phyloP scores from a whole-genome alignment of 2,329 filamentous ascomycete genomes.

The Cordyceps fumosorosea region DNA sequence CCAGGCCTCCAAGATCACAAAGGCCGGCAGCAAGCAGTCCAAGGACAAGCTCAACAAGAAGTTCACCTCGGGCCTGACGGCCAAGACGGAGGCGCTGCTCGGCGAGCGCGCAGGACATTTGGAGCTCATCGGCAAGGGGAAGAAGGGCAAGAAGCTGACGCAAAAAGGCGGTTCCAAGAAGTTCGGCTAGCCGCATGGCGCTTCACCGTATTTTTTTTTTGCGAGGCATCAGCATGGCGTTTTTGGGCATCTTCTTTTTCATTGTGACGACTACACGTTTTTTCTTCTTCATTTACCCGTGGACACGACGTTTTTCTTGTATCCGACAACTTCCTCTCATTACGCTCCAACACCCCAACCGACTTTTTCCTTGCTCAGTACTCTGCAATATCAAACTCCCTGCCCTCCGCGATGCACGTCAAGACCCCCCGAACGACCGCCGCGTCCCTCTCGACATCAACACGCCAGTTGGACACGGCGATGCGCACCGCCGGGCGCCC shows the following conservation, averaged over 20 bases:
- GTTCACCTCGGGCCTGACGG: conserved; percentile 47
- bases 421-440: conserved; percentile 59
- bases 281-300: not conserved
- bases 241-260: not conserved
- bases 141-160: conserved; percentile 38
- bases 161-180: conserved; percentile 46
- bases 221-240: conserved; percentile 4
- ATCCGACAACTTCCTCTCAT: not conserved
- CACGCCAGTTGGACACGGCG: conserved; percentile 80
- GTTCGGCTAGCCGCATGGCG: conserved; percentile 38
- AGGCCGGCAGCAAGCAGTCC: conserved; percentile 36
- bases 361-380: not conserved
- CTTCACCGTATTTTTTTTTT: not conserved
- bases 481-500: conserved; percentile 70
- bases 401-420: conserved; percentile 35
- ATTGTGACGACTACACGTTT: not conserved
- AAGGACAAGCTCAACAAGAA: conserved; percentile 50
- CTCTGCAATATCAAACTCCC: conserved; percentile 22
- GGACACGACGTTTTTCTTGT: not conserved
- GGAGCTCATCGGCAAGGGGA: conserved; percentile 52
- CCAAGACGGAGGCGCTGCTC: conserved; percentile 50
- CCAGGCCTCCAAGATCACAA: conserved; percentile 40
- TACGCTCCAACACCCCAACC: not conserved
- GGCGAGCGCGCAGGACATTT: conserved; percentile 54
- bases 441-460: conserved; percentile 61